A percentile compares a stretch with the other conserved stretches of the same genome.
These are phyloP conservation scores for Globisporangium parvum DNA, from an alignment of 352 stramenopile species.

Conservation along the genomic window DNA sequence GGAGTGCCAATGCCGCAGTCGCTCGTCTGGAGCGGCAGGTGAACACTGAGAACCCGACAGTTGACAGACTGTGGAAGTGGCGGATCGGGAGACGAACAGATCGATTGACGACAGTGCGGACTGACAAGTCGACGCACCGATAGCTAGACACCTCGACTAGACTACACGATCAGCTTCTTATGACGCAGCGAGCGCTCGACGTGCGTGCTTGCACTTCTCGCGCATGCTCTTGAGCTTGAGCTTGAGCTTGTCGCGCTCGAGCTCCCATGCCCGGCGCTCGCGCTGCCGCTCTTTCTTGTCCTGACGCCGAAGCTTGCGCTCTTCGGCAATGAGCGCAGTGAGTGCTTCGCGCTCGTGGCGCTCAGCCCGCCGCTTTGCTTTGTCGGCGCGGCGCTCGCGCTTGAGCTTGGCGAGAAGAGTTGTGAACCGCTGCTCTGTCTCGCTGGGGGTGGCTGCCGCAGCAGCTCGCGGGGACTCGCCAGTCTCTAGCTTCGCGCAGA, in stretches of 20 bases:
- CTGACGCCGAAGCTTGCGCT: not conserved
- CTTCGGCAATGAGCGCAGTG: not conserved
- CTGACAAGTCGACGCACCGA: too few relatives aligned
- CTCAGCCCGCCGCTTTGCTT: slow-evolving; percentile 1
- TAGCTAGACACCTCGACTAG: too few relatives aligned
- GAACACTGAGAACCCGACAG: too few relatives aligned
- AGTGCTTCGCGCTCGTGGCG: not conserved
- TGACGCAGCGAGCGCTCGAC: too few relatives aligned
- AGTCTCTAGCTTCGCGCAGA: not conserved
- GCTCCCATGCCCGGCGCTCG: not conserved
- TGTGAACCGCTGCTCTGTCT: not conserved
- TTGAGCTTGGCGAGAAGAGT: slow-evolving; percentile 1
- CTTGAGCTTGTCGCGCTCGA: slow-evolving; percentile 5
- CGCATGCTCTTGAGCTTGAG: slow-evolving; percentile 5
- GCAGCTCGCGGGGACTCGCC: not conserved
- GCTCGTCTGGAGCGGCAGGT: too few relatives aligned
- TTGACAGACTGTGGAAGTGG: too few relatives aligned
- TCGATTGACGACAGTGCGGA: too few relatives aligned
- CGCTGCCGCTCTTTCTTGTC: slow-evolving; percentile 1
- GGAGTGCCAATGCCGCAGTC: too few relatives aligned
- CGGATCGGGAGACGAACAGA: too few relatives aligned
- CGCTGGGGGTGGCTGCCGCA: not conserved
- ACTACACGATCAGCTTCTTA: too few relatives aligned
- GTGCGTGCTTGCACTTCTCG: not conserved
- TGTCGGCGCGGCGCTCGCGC: slow-evolving; percentile 1